Percentiles rank a stretch among this genome's conserved stretches.
phyloP scores from a whole-genome alignment of 2,329 filamentous ascomycete species.

The Aspergillus sp. region DNA sequence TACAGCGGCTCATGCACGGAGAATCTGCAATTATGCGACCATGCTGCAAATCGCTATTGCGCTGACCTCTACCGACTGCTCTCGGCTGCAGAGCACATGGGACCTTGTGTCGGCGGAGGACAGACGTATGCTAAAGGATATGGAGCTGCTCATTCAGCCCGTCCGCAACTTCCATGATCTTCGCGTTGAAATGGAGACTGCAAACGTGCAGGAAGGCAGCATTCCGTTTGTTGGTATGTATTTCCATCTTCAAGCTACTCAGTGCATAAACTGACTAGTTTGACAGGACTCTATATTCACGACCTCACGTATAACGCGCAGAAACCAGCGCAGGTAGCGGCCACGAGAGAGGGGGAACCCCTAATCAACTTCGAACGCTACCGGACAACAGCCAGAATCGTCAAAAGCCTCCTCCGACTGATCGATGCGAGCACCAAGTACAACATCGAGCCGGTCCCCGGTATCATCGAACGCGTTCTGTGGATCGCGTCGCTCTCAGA shows the following conservation, averaged over 20 bases:
- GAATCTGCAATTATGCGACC: slow-evolving; percentile 67
- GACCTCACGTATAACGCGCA: slow-evolving; percentile 71
- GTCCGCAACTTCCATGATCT: slow-evolving; percentile 67
- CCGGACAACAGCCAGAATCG: slow-evolving; percentile 66
- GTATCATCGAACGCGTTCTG: slow-evolving; percentile 65
- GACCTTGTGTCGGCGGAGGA: slow-evolving; percentile 59
- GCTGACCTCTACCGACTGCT: slow-evolving; percentile 62
- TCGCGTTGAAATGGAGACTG: slow-evolving; percentile 66
- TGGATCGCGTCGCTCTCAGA: slow-evolving; percentile 67
- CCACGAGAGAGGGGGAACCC: slow-evolving; percentile 53
- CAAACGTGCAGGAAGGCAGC: slow-evolving; percentile 62
- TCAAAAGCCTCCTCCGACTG: slow-evolving; percentile 66
- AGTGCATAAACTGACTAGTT: slow-evolving; percentile 3
- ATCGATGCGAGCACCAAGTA: slow-evolving; percentile 69
- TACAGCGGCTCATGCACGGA: slow-evolving; percentile 62
- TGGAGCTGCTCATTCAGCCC: slow-evolving; percentile 66
- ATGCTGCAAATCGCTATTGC: slow-evolving; percentile 69
- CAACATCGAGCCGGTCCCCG: slow-evolving; percentile 60
- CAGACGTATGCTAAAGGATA: slow-evolving; percentile 58
- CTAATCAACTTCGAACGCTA: slow-evolving; percentile 70
- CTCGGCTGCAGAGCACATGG: slow-evolving; percentile 64
- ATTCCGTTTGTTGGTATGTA: slow-evolving; percentile 67
- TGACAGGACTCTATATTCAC: slow-evolving; percentile 64
- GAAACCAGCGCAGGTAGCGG: slow-evolving; percentile 62
- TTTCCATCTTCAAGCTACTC: neutral